phyloP scores from a whole-genome alignment of 1,139 yeast species.

The Yamadazyma spencermartinsiae region DNA sequence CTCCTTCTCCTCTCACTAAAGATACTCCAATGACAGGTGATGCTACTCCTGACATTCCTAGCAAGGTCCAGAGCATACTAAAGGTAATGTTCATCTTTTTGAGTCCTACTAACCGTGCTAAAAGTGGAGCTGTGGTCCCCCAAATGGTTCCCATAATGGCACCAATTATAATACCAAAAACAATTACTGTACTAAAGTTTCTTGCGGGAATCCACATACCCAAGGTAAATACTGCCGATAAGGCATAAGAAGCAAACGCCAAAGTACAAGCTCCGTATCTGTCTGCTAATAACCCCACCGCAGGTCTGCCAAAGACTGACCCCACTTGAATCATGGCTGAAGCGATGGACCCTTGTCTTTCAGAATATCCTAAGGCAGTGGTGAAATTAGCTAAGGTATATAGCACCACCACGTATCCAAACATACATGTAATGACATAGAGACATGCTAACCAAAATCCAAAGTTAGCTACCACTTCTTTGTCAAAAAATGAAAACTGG shows the following conservation, averaged over 20 bases:
- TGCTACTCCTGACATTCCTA: slow-evolving; percentile 47
- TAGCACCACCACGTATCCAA: slow-evolving; percentile 47
- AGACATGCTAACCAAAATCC: slow-evolving; percentile 32
- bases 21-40: slow-evolving; percentile 57
- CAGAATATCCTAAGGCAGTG: slow-evolving; percentile 43
- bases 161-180: slow-evolving; percentile 28
- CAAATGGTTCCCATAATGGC: slow-evolving; percentile 31
- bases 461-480: slow-evolving; percentile 23
- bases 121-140: slow-evolving; percentile 30
- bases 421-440: slow-evolving; percentile 41
- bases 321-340: slow-evolving; percentile 49
- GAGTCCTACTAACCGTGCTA: slow-evolving; percentile 47
- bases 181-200: slow-evolving; percentile 30
- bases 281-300: slow-evolving; percentile 41
- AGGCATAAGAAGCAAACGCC: slow-evolving; percentile 23
- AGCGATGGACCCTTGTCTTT: slow-evolving; percentile 41
- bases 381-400: slow-evolving; percentile 49
- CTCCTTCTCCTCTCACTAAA: slow-evolving; percentile 36
- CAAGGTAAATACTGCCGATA: slow-evolving; percentile 27
- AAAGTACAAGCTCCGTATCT: slow-evolving; percentile 39
- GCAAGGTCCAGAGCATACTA: slow-evolving; percentile 47
- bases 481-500: slow-evolving; percentile 37
- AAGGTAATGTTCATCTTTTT: slow-evolving; percentile 49
- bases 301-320: slow-evolving; percentile 41
- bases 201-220: slow-evolving; percentile 41